phyloP scores from a whole-genome alignment of 345 rosid genomes.

The Linum trigynum region DNA sequence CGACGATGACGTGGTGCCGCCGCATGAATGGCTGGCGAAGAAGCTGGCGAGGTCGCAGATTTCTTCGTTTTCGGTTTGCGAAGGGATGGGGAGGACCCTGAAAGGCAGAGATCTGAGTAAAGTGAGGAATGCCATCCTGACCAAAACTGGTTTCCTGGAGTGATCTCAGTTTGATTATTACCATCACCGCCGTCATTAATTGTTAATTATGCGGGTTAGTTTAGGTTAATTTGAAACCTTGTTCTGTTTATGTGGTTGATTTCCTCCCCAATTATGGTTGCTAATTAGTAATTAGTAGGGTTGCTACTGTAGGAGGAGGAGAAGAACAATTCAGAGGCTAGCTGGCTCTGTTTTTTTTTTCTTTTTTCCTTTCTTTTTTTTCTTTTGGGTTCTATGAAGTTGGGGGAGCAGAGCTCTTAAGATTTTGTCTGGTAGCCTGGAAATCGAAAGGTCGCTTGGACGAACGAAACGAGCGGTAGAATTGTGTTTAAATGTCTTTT shows the following conservation, averaged over 20 bases:
- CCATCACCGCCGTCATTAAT: neutral
- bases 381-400: conserved; percentile 3
- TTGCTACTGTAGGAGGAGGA: neutral
- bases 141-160: conserved; percentile 91
- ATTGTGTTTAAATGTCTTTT: too few species aligned
- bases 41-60: conserved; percentile 68
- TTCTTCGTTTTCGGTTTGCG: conserved; percentile 83
- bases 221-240: too few species aligned
- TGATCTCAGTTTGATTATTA: conserved; percentile 7
- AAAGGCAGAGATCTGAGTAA: conserved; percentile 96
- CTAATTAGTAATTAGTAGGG: too few species aligned
- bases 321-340: neutral
- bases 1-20: conserved; percentile 56
- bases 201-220: neutral
- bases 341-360: neutral
- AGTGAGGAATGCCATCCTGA: conserved; percentile 74
- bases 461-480: too few species aligned
- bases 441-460: too few species aligned
- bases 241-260: too few species aligned
- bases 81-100: conserved; percentile 90
- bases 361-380: too few species aligned
- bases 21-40: conserved; percentile 93
- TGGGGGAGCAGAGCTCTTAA: conserved; percentile 13
- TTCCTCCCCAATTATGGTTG: too few species aligned
- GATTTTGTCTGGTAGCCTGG: conserved; percentile 35